phyloP scores from a whole-genome alignment of 768 basidiomycete genomes.

The Hypholoma sublateritium region DNA sequence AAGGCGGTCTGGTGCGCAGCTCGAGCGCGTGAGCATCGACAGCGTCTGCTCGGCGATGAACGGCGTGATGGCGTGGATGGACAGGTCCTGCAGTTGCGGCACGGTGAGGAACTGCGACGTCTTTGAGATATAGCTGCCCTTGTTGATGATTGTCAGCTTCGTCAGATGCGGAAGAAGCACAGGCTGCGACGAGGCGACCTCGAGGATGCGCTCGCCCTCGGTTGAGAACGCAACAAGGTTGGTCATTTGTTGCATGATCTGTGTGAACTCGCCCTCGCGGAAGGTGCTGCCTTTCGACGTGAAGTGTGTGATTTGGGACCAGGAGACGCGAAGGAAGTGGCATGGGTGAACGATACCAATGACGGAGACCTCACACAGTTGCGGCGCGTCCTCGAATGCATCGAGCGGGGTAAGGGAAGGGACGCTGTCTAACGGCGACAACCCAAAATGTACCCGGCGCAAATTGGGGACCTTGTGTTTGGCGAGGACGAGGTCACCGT shows the following conservation, averaged over 20 bases:
- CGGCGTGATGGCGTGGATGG: conserved; percentile 15
- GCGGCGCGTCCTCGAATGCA: conserved; percentile 21
- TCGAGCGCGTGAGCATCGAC: conserved; percentile 17
- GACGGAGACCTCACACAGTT: conserved; percentile 14
- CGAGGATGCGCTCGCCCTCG: conserved; percentile 21
- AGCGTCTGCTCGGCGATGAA: conserved; percentile 16
- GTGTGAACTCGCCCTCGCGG: conserved; percentile 24
- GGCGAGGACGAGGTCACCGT: conserved; percentile 8
- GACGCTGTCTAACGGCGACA: neutral
- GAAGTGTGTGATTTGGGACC: conserved; percentile 22
- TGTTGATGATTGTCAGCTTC: conserved; percentile 19
- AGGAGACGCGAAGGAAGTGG: conserved; percentile 18
- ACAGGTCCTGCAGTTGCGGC: conserved; percentile 17
- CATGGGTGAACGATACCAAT: conserved; percentile 15
- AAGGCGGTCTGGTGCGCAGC: conserved; percentile 14
- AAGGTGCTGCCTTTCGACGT: conserved; percentile 15
- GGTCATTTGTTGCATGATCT: conserved; percentile 14
- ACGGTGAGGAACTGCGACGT: conserved; percentile 23
- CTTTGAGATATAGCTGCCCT: conserved; percentile 21
- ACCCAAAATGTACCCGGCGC: conserved; percentile 11
- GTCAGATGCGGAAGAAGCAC: conserved; percentile 18
- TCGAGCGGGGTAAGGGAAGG: conserved; percentile 11
- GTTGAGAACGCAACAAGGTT: conserved; percentile 19
- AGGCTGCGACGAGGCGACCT: conserved; percentile 16
- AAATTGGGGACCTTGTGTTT: conserved; percentile 16